Evolutionary conservation across 2,329 filamentous ascomycete genomes (phyloP), one percentile per base, ranked within the genome.

Genomic region (Onygenales sp.): DNA sequence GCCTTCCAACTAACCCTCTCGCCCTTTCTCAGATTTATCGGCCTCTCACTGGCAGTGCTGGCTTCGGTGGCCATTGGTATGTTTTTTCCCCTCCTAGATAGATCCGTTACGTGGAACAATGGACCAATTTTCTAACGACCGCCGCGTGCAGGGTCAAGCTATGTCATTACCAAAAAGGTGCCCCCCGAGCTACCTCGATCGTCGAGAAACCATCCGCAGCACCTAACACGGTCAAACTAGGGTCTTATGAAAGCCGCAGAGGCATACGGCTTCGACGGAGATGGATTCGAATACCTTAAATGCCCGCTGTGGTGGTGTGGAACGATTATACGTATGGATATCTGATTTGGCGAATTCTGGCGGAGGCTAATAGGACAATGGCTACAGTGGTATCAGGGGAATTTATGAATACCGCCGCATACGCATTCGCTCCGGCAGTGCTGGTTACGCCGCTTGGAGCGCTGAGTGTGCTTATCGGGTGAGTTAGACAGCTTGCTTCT

Each of bases 101-200:
- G 35, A 45, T 21, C 41, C 35, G 36, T n/a, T 51, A 10, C 3
- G 43, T 43, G 39, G 43, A 36, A 38, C 48, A 48, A 43, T 33
- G n/a, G 21, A 27, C 3, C 21, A 27, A 27, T 33, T 11, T 41
- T 10, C 46, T 48, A 13, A 54, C 42, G 32, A 13, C 47, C 47
- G 41, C 17, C 21, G 35, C 53, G 51, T 33, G 35, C 63, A 93
- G 89, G 90, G 66, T 90, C 89, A 49, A 95, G 91, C 80, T 98
- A 98, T 72, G 92, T 98, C 62, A 96, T 98, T 65, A 98, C 94
- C 46, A 98, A 98, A 76, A 97, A 96, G 81, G 88, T 93, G 75
- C 70, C 73, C 68, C 55, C 50, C 10, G 35, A 10, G 6, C 7
- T 7, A 11, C 14, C n/a, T 13, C 11, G 21, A 7, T 11, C 45